Evolutionary conservation across 2,329 filamentous ascomycete genomes (phyloP).

Genomic region (Scedosporium aurantiacum): DNA sequence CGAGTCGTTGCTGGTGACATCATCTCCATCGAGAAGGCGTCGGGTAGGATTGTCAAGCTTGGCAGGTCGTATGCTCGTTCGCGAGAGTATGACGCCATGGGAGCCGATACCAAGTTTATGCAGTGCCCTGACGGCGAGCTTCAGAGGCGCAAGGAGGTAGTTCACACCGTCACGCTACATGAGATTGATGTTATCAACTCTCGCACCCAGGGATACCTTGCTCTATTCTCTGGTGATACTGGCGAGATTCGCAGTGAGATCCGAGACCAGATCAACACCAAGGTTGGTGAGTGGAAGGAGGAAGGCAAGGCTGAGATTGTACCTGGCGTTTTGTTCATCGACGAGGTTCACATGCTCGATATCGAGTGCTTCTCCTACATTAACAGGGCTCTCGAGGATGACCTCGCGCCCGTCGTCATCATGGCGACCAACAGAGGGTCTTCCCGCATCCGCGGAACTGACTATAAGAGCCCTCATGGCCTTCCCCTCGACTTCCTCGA

Average conservation of each 20-base stretch:
- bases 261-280: conserved; percentile 97
- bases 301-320: conserved; percentile 98
- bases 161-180: conserved; percentile 92
- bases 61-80: conserved; percentile 90
- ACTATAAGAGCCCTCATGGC: conserved; percentile 87
- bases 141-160: conserved; percentile 92
- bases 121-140: conserved; percentile 96
- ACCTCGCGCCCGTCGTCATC: conserved; percentile 93
- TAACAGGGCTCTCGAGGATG: conserved; percentile 90
- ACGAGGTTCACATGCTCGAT: conserved; percentile 99
- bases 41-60: conserved; percentile 94
- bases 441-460: conserved; percentile 84
- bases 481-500: conserved; percentile 93
- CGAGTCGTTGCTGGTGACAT: conserved; percentile 98
- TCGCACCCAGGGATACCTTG: conserved; percentile 93
- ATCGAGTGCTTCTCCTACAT: conserved; percentile 99
- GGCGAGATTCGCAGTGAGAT: conserved; percentile 97
- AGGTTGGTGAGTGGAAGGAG: conserved; percentile 98
- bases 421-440: conserved; percentile 97
- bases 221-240: conserved; percentile 94
- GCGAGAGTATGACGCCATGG: conserved; percentile 98
- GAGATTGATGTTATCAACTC: conserved; percentile 99
- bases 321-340: conserved; percentile 92
- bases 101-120: conserved; percentile 93
- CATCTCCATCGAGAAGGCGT: conserved; percentile 97